Percentiles rank a stretch among this genome's conserved stretches.
These are phyloP conservation scores for Larix sibirica DNA, from an alignment of 83 land plant genomes.

Conservation along the genomic window DNA sequence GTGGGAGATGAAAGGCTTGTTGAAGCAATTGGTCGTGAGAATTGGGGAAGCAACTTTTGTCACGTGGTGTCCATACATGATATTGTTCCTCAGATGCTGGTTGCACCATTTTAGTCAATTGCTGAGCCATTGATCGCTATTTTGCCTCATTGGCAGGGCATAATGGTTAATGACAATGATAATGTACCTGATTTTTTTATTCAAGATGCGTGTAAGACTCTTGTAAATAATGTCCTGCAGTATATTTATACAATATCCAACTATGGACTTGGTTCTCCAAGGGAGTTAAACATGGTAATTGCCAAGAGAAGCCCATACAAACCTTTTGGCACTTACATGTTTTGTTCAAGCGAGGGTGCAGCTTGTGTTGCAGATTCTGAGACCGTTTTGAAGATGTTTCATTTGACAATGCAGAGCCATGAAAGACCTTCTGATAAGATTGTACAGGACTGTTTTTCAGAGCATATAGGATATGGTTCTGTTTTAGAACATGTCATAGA, in stretches of 20 bases:
- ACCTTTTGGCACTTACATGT: slow-evolving; percentile 51
- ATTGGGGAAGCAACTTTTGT: slow-evolving; percentile 40
- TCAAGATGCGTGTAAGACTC: slow-evolving; percentile 33
- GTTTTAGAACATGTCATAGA: not conserved
- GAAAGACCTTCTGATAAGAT: not conserved
- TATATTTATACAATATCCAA: slow-evolving; percentile 38
- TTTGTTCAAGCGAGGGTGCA: slow-evolving; percentile 33
- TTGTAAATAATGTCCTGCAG: slow-evolving; percentile 24
- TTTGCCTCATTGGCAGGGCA: slow-evolving; percentile 17
- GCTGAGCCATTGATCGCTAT: slow-evolving; percentile 25
- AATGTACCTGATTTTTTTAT: slow-evolving; percentile 28
- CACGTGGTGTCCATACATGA: slow-evolving; percentile 47
- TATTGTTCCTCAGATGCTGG: slow-evolving; percentile 46
- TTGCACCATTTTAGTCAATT: slow-evolving; percentile 40
- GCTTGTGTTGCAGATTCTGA: slow-evolving; percentile 33
- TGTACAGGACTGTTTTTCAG: not conserved
- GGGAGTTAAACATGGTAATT: too few relatives aligned
- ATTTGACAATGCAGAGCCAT: not conserved
- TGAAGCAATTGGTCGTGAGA: slow-evolving; percentile 54
- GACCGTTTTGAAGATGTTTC: slow-evolving; percentile 53
- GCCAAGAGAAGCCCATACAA: slow-evolving; percentile 48
- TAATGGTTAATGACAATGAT: slow-evolving; percentile 25
- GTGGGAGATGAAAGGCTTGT: slow-evolving; percentile 39
- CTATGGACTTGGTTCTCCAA: slow-evolving; percentile 16
- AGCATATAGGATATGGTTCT: not conserved